These are phyloP conservation scores for Chlamydomonas reinhardtii DNA, from an alignment of 163 green algal species.

Conservation along the genomic window DNA sequence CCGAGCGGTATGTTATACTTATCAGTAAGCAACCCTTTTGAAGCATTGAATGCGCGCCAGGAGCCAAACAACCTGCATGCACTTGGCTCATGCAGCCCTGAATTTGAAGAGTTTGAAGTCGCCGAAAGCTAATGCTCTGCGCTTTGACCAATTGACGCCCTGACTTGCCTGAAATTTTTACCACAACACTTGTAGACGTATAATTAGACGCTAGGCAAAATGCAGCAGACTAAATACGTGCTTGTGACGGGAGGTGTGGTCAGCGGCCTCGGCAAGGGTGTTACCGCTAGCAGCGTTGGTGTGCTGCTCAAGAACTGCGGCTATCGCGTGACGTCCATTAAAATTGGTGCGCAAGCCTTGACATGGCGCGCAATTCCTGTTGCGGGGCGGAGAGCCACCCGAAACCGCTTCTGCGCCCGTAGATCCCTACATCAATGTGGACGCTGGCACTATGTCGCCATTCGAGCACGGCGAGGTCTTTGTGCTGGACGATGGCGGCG, in stretches of 20 bases:
- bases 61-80: no score
- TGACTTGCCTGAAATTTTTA: no score
- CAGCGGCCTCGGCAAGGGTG: constrained; percentile 97
- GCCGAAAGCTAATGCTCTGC: no score
- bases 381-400: not conserved
- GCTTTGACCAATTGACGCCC: no score
- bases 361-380: constrained; percentile 4
- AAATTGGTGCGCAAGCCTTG: constrained; percentile 87
- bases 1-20: no score
- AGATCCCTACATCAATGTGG: constrained; percentile 99
- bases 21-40: no score
- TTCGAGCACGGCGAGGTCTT: constrained; percentile 99
- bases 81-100: no score
- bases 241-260: constrained; percentile 98
- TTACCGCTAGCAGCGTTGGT: constrained; percentile 96
- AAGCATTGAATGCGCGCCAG: no score
- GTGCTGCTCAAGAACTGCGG: constrained; percentile 96
- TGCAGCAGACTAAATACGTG: constrained; percentile 93
- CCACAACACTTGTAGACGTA: no score
- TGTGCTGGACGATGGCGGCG: constrained; percentile 97
- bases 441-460: constrained; percentile 99
- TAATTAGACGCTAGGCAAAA: no score
- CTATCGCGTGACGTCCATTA: constrained; percentile 96
- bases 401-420: constrained; percentile 10
- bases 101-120: no score